Evolutionary conservation across 441 rosid species (phyloP).

Genomic region (Melianthus villosus): DNA sequence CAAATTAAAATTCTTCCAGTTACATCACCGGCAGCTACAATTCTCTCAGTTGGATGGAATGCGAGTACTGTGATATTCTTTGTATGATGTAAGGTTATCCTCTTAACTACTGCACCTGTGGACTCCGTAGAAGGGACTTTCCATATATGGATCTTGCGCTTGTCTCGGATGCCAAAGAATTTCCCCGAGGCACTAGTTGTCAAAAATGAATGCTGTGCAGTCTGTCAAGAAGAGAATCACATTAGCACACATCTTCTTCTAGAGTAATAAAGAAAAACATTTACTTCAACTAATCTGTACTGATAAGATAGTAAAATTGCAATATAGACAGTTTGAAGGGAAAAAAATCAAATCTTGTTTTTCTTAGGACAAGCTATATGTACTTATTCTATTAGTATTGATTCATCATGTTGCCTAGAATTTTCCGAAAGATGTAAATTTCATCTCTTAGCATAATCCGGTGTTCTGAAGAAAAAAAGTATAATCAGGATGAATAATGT

Average conservation of each 20-base stretch:
- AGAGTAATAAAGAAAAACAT: neutral
- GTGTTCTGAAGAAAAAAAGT: no score
- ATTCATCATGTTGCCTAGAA: no score
- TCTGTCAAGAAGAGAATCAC: constrained; percentile 30
- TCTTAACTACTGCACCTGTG: constrained; percentile 23
- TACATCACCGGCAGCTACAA: constrained; percentile 79
- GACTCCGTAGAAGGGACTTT: constrained; percentile 45
- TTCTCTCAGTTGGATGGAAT: constrained; percentile 68
- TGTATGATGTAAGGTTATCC: constrained; percentile 69
- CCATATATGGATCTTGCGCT: constrained; percentile 54
- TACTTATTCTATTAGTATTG: no score
- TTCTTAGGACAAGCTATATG: no score
- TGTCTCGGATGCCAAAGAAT: constrained; percentile 42
- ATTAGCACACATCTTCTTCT: constrained; percentile 4
- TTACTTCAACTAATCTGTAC: neutral
- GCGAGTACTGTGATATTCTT: constrained; percentile 48
- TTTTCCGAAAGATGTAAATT: no score
- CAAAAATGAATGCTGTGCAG: constrained; percentile 38
- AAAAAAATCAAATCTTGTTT: no score
- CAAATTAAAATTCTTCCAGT: constrained; percentile 86
- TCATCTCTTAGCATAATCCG: no score
- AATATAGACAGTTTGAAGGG: no score
- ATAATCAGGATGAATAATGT: no score
- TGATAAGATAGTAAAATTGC: neutral
- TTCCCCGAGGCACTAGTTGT: constrained; percentile 47